Conservation (phyloP, 1,139 yeast species). For the Sugiyamaella paludigena region DNA sequence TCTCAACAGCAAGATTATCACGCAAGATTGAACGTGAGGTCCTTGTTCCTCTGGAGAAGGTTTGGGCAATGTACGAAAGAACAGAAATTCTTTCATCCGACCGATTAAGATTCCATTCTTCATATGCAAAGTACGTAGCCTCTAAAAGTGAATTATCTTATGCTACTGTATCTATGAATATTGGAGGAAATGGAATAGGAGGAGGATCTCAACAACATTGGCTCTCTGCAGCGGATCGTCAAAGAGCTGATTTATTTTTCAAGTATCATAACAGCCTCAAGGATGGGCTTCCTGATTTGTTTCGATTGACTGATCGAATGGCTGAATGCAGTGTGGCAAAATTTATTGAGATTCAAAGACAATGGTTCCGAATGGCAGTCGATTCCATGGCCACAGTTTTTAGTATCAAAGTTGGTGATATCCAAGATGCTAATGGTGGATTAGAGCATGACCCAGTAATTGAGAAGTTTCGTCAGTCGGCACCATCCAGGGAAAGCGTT, state of each 20-base stretch:
- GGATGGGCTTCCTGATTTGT: conserved; percentile 32
- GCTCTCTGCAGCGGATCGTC: conserved; percentile 15
- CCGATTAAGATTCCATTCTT: conserved; percentile 25
- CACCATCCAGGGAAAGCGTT: conserved; percentile 1
- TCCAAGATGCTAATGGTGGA: conserved; percentile 18
- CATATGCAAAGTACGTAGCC: conserved; percentile 26
- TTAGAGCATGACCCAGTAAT: conserved; percentile 29
- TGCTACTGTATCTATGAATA: conserved; percentile 1
- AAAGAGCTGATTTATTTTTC: conserved; percentile 29
- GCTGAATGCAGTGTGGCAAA: conserved; percentile 25
- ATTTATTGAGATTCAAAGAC: conserved; percentile 29
- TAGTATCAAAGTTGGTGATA: conserved; percentile 22
- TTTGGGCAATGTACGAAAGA: conserved; percentile 27
- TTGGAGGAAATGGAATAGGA: too few relatives aligned
- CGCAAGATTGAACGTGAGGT: conserved; percentile 29
- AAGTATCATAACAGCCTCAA: conserved; percentile 30
- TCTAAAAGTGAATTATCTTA: conserved; percentile 19
- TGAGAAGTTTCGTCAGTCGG: conserved; percentile 18
- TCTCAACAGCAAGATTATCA: conserved; percentile 27
- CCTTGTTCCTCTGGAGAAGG: conserved; percentile 27
- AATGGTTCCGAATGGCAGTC: conserved; percentile 31
- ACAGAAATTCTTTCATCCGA: conserved; percentile 25
- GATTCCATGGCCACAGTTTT: conserved; percentile 30
- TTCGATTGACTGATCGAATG: conserved; percentile 27
- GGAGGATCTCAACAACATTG: conserved; percentile 6